Conservation (phyloP, 106 monocot species). For the Acanthochlamys bracteata region DNA sequence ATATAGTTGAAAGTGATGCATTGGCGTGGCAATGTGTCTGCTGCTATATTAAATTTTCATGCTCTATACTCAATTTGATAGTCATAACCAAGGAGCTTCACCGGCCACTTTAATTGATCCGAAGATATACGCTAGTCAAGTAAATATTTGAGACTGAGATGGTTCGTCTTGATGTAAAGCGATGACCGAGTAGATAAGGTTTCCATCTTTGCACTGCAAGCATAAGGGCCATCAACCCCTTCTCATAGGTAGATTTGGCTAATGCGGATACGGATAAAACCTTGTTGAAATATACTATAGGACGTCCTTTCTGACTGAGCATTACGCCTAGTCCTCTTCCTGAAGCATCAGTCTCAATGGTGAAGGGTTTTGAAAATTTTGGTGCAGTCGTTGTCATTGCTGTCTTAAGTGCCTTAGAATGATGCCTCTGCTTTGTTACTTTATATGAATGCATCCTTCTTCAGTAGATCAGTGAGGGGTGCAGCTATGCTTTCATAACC, state of each 20-base stretch:
- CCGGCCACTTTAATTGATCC: background rate
- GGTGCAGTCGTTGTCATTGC: background rate
- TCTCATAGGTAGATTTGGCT: slow-evolving; percentile 2
- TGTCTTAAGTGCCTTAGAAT: background rate
- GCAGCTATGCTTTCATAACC: background rate
- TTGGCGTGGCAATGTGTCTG: too few relatives aligned
- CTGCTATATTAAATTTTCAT: too few relatives aligned
- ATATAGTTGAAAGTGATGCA: too few relatives aligned
- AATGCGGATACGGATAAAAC: background rate
- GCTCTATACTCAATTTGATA: slow-evolving; percentile 1
- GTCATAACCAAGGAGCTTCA: slow-evolving; percentile 4
- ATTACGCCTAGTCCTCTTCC: slow-evolving; percentile 6
- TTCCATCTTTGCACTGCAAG: background rate
- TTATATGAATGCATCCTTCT: background rate
- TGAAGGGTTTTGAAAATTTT: slow-evolving; percentile 3
- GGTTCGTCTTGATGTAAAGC: slow-evolving; percentile 3
- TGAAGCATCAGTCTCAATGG: slow-evolving; percentile 9
- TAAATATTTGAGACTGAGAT: slow-evolving; percentile 6
- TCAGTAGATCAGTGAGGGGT: background rate
- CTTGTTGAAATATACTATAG: slow-evolving; percentile 4
- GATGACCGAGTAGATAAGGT: background rate
- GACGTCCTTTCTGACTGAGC: background rate
- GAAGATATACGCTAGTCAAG: background rate
- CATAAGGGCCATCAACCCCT: slow-evolving; percentile 10
- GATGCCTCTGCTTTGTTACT: background rate